phyloP scores from a whole-genome alignment of 768 basidiomycete genomes.

The Termitomyces sp. region DNA sequence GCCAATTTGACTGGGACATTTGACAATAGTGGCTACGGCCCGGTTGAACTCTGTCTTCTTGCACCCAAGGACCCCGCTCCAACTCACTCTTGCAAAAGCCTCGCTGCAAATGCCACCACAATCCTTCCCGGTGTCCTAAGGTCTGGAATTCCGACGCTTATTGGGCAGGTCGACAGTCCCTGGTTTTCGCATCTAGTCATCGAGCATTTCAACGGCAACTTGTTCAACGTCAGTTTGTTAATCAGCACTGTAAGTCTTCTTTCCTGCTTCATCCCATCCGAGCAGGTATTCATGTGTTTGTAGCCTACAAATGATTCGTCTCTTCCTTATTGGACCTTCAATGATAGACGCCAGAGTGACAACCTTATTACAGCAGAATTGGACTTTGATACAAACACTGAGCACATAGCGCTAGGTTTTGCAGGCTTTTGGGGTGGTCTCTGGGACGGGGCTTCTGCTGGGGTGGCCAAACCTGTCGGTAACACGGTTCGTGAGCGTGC shows the following conservation, averaged over 20 bases:
- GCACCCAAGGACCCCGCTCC: neutral
- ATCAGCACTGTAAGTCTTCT: constrained; percentile 17
- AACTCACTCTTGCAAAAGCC: constrained; percentile 1
- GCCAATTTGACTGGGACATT: constrained; percentile 18
- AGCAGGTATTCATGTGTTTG: too few species aligned
- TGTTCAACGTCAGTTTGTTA: constrained; percentile 17
- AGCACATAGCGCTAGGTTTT: constrained; percentile 17
- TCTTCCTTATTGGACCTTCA: constrained; percentile 22
- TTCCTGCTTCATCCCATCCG: too few species aligned
- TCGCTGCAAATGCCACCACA: constrained; percentile 4
- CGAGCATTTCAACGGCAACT: constrained; percentile 17
- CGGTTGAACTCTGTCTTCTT: constrained; percentile 19
- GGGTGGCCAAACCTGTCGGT: constrained; percentile 14
- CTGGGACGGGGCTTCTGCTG: constrained; percentile 14
- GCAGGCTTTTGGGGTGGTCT: constrained; percentile 16
- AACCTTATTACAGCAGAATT: constrained; percentile 16
- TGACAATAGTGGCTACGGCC: constrained; percentile 19
- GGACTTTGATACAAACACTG: constrained; percentile 1
- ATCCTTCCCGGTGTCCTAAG: constrained; percentile 19
- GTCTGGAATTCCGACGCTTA: constrained; percentile 15
- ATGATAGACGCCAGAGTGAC: constrained; percentile 6
- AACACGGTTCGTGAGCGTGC: constrained; percentile 18
- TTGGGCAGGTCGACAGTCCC: constrained; percentile 13
- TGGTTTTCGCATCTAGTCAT: constrained; percentile 17
- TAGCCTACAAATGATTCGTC: too few species aligned